phyloP scores from a whole-genome alignment of 2,329 filamentous ascomycete species.

The Cladobotryum mycophilum region DNA sequence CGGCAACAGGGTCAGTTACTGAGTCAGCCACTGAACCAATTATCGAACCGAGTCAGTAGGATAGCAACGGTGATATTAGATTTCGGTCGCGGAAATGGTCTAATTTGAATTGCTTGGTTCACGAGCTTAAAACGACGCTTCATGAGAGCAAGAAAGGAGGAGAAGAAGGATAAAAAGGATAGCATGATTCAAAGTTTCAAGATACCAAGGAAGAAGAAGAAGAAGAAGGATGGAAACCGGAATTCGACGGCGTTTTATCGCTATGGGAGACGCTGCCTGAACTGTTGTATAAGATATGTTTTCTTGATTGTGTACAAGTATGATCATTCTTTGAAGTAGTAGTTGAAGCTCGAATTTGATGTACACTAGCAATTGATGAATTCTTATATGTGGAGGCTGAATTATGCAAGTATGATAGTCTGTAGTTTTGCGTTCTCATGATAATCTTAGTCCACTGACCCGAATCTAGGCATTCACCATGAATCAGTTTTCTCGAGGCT shows the following conservation, averaged over 20 bases:
- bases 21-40: constrained; percentile 3
- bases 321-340: not conserved
- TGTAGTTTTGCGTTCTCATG: too few species aligned
- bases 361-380: too few species aligned
- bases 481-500: too few species aligned
- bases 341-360: too few species aligned
- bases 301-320: not conserved
- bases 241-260: not conserved
- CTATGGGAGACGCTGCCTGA: too few species aligned
- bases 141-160: not conserved
- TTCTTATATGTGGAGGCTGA: too few species aligned
- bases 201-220: not conserved
- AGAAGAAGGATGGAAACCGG: not conserved
- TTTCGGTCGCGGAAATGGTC: not conserved
- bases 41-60: constrained; percentile 1
- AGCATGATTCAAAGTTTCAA: constrained; percentile 1
- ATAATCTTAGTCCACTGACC: too few species aligned
- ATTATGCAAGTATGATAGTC: too few species aligned
- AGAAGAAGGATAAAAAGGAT: not conserved
- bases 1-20: constrained; percentile 14
- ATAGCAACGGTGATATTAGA: not conserved
- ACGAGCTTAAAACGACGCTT: not conserved
- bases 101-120: not conserved
- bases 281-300: not conserved
- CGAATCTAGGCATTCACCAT: too few species aligned